Conservation (phyloP, 1,284 basidiomycete genomes). For the Tilletia indica region DNA sequence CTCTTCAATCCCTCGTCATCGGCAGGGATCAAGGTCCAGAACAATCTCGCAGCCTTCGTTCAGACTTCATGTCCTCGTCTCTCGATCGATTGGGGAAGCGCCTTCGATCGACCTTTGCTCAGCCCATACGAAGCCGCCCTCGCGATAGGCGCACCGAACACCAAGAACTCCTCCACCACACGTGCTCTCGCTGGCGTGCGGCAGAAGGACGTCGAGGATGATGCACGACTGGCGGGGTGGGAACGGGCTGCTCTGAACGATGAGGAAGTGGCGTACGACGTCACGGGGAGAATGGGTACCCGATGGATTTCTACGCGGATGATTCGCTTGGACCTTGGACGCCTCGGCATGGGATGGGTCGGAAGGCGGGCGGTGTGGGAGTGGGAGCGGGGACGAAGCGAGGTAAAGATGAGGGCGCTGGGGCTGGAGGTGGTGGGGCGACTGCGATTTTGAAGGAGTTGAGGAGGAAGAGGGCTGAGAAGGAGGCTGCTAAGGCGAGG, state of each 20-base stretch:
- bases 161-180: not conserved
- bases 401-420: not conserved
- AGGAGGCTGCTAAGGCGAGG: not conserved
- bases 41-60: constrained; percentile 78
- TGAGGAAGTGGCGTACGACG: not conserved
- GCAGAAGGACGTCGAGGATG: constrained; percentile 27
- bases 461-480: constrained; percentile 6
- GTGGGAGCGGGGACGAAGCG: not conserved
- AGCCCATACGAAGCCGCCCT: constrained; percentile 93
- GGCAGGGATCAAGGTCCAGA: not conserved
- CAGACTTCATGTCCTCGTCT: constrained; percentile 94
- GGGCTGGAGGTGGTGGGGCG: not conserved
- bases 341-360: constrained; percentile 55
- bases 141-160: constrained; percentile 65
- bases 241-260: constrained; percentile 30
- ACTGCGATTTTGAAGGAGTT: constrained; percentile 6
- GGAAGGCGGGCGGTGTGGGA: not conserved
- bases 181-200: too few relatives aligned
- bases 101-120: constrained; percentile 82
- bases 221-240: constrained; percentile 31
- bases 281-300: constrained; percentile 65
- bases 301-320: constrained; percentile 96
- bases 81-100: constrained; percentile 86
- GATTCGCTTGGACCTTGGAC: constrained; percentile 62
- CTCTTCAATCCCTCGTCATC: constrained; percentile 65